A percentile compares a stretch with the other conserved stretches of the same genome.
phyloP scores from a whole-genome alignment of 1,139 yeast species.

The Groenewaldozyma auringiensis region DNA sequence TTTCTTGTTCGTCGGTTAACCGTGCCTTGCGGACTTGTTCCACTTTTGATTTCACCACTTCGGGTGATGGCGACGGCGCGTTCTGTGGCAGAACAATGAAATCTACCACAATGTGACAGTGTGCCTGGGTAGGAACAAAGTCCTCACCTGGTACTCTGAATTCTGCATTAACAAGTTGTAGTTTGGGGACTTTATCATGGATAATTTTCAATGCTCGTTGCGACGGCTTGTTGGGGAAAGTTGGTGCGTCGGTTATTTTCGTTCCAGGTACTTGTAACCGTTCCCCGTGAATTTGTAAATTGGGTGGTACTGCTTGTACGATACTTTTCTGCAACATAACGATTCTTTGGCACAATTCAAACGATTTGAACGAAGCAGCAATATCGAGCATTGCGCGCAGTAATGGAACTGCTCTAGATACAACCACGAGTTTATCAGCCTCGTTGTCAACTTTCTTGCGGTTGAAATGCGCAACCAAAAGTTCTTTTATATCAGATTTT shows the following conservation, averaged over 20 bases:
- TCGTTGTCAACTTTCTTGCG: slow-evolving; percentile 40
- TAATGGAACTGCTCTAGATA: slow-evolving; percentile 57
- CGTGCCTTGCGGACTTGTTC: slow-evolving; percentile 28
- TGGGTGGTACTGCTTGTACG: slow-evolving; percentile 65
- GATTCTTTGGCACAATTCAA: slow-evolving; percentile 55
- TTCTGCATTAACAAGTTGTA: slow-evolving; percentile 62
- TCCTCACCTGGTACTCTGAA: slow-evolving; percentile 87
- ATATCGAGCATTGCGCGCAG: slow-evolving; percentile 72
- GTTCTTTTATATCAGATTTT: slow-evolving; percentile 41
- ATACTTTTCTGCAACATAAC: slow-evolving; percentile 65
- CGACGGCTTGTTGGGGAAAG: slow-evolving; percentile 5
- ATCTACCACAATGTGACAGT: slow-evolving; percentile 66
- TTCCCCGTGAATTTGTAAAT: slow-evolving; percentile 48
- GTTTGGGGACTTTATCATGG: slow-evolving; percentile 39
- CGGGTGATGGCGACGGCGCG: slow-evolving; percentile 29
- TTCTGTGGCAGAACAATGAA: slow-evolving; percentile 67
- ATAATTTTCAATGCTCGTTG: slow-evolving; percentile 12
- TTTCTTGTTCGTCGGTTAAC: slow-evolving; percentile 40
- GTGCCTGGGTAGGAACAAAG: slow-evolving; percentile 65
- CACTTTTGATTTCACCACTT: slow-evolving; percentile 17
- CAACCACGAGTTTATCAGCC: slow-evolving; percentile 45
- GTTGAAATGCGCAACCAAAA: slow-evolving; percentile 50
- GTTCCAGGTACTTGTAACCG: slow-evolving; percentile 74
- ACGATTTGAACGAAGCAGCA: slow-evolving; percentile 68
- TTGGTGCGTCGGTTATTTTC: slow-evolving; percentile 22